Evolutionary conservation across 2,329 filamentous ascomycete genomes (phyloP), one percentile per base, ranked within the genome.

Genomic region (Pseudogymnoascus sp.): DNA sequence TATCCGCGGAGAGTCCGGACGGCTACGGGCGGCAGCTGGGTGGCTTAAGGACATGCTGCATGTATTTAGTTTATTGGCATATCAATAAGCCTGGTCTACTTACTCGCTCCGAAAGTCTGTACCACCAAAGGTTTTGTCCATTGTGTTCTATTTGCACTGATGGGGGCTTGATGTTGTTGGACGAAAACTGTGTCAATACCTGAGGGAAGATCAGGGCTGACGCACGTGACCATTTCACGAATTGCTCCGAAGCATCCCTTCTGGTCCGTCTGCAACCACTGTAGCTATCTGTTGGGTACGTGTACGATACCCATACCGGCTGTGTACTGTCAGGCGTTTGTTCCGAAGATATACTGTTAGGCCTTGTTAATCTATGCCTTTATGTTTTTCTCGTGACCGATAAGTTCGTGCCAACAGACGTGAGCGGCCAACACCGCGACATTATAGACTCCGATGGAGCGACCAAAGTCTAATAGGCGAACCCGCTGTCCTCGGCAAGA

Each of bases 401-500:
- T 35, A 5, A 14, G 26, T 56, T 56, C 3, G 28, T 56, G 10
- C 3, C 3, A 2, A n/a, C 50, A 33, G 28, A 33, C 14, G 26
- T 33, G 28, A 56, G 28, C 10, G 7, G 6, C n/a, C 50, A 56
- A 56, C 14, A 56, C 28, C n/a, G 12, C 28, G 10, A 22, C 50
- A 56, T 33, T 56, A 19, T 56, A 56, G 8, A 33, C 50, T 7
- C 14, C 14, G 50, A 56, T 56, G 50, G 50, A 53, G n/a, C 22
- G 16, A 22, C 28, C 50, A 5, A 56, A 33, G 16, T 8, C 50
- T 28, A 56, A 8, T 10, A 56, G 28, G 28, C 50, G 50, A 33
- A 22, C 28, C 50, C 50, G 50, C 16, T 33, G 50, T 61, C 68
- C 68, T 7, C 66, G 69, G 6, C 68, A 70, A 61, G 66, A 69